These are phyloP conservation scores for Nicotiana knightiana DNA, from an alignment of 257 asterid species.

Conservation along the genomic window DNA sequence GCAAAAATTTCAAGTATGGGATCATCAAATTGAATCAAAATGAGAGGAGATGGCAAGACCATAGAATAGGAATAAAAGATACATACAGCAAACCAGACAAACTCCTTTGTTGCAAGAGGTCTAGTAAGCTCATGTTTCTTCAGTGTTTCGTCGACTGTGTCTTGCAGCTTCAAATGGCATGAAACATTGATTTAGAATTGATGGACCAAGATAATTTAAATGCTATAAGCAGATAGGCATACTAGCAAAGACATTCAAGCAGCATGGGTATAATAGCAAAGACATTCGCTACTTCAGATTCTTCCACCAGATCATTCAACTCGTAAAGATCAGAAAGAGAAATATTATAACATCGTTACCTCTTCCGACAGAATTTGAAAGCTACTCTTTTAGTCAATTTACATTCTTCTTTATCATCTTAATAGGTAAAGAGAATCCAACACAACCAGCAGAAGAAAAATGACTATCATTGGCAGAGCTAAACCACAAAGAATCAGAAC, in stretches of 20 bases:
- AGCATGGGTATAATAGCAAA: not conserved
- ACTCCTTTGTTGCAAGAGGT: conserved; percentile 72
- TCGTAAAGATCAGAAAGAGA: not conserved
- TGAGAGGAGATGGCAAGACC: not conserved
- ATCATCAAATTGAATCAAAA: not conserved
- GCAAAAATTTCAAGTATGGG: not conserved
- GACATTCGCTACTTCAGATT: not conserved
- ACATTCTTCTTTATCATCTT: not conserved
- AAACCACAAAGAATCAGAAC: not conserved
- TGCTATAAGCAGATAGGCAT: conserved; percentile 6
- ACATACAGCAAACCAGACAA: conserved; percentile 81
- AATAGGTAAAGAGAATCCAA: not conserved
- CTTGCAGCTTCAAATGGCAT: conserved; percentile 56
- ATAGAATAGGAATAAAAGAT: conserved; percentile 11
- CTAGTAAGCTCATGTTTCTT: conserved; percentile 68
- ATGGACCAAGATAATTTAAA: not conserved
- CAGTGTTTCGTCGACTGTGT: conserved; percentile 51
- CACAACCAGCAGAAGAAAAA: not conserved
- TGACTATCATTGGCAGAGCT: not conserved
- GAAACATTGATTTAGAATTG: conserved; percentile 4
- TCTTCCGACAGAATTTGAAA: not conserved
- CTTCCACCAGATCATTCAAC: not conserved
- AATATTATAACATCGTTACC: not conserved
- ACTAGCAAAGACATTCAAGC: not conserved
- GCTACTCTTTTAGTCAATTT: not conserved